Conservation (phyloP, 148 eudicot species). For the Vaccinium vitisidaea region DNA sequence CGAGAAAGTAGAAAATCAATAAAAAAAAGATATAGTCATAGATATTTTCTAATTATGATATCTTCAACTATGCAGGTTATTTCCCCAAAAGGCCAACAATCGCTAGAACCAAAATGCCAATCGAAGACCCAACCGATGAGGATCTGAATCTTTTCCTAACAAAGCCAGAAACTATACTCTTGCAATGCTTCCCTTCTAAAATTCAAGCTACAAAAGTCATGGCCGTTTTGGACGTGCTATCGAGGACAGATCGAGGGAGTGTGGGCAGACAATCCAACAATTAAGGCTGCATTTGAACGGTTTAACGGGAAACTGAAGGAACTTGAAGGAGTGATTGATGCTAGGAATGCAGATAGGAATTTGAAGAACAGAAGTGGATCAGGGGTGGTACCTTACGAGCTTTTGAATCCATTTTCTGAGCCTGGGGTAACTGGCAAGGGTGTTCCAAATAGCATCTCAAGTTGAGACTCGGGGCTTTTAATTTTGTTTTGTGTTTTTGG, state of each 20-base stretch:
- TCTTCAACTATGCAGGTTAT: neutral
- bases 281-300: conserved; percentile 52
- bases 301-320: conserved; percentile 44
- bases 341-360: conserved; percentile 38
- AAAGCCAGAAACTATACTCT: conserved; percentile 35
- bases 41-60: too few relatives aligned
- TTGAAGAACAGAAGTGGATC: conserved; percentile 62
- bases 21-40: too few relatives aligned
- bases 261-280: conserved; percentile 38
- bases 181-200: conserved; percentile 56
- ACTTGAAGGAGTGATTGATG: conserved; percentile 56
- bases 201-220: conserved; percentile 58
- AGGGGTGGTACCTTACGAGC: conserved; percentile 61
- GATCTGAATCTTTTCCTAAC: conserved; percentile 35
- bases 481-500: too few relatives aligned
- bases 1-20: too few relatives aligned
- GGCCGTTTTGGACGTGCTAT: conserved; percentile 55
- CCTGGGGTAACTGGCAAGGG: conserved; percentile 74
- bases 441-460: conserved; percentile 74
- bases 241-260: conserved; percentile 46
- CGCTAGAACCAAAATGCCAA: conserved; percentile 60
- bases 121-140: conserved; percentile 46
- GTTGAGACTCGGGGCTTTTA: conserved; percentile 20
- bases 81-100: conserved; percentile 63
- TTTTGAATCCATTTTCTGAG: conserved; percentile 65